Base-by-base conservation (phyloP, 352 stramenopile genomes). In the Pythium grandisporangium region DNA sequence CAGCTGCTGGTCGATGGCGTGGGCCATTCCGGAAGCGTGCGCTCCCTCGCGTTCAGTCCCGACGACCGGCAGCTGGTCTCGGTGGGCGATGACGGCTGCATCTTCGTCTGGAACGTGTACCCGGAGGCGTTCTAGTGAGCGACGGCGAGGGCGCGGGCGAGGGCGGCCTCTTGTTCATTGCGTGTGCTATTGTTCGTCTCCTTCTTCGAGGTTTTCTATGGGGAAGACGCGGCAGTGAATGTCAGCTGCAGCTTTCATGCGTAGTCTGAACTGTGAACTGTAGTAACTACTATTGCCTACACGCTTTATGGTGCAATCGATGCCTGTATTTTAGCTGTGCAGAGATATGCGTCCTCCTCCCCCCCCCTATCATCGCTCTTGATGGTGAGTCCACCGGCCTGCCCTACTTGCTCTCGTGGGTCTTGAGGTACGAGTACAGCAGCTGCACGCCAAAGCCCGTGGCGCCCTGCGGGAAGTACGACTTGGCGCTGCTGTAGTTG, bases 101-200 rank as follows among this genome's bases (percentile, higher is more conserved):
- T 97, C 25, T 93, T 97, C 44, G 61, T 97, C 37, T 97, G 85
- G 85, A 96, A 96, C 48, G 58, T 96, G 29, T 96, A 92, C 59
- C 75, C 64, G 11, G 55, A 68, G 19, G n/a, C n/a, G n/a, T n/a
- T n/a, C n/a, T n/a, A n/a, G n/a, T n/a, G n/a, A n/a, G n/a, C n/a
- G n/a, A n/a, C n/a, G n/a, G n/a, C n/a, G n/a, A n/a, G n/a, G n/a
- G n/a, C n/a, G n/a, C n/a, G n/a, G n/a, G n/a, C n/a, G n/a, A n/a
- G n/a, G n/a, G n/a, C n/a, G n/a, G n/a, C n/a, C n/a, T n/a, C n/a
- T n/a, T n/a, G n/a, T 42, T 32, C 22, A 30, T 7, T 25, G 11
- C 19, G 33, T 16, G 19, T 38, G 13, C 33, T 16, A 16, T 16
- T 38, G 11, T 38, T 20, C 33, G 33, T 38, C 33, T 38, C 33